phyloP scores from a whole-genome alignment of 208 protist species.

The Crithidia thermophila region DNA sequence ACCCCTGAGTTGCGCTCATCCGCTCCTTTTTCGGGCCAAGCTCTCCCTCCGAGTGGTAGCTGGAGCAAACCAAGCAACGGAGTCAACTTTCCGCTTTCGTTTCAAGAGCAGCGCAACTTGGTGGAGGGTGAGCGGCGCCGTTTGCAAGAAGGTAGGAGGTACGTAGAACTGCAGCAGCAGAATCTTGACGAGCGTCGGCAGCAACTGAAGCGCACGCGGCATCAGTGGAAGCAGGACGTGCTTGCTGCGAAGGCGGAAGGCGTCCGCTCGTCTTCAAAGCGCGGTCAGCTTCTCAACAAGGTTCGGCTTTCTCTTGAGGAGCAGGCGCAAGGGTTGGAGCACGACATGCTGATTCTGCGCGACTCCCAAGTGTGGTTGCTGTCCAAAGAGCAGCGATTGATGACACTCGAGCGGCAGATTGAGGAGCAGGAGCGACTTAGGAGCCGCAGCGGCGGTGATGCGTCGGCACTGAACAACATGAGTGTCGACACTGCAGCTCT shows the following conservation, averaged over 20 bases:
- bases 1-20: conserved; percentile 11
- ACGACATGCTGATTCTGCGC: conserved; percentile 71
- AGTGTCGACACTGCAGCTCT: conserved; percentile 57
- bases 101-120: conserved; percentile 53
- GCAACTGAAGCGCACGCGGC: conserved; percentile 56
- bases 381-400: conserved; percentile 71
- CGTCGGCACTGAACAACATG: conserved; percentile 33
- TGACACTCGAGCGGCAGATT: conserved; percentile 68
- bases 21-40: conserved; percentile 1
- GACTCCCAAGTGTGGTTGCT: conserved; percentile 78
- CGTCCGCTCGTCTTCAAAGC: conserved; percentile 68
- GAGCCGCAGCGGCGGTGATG: conserved; percentile 20
- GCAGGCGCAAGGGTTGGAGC: conserved; percentile 57
- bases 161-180: conserved; percentile 62
- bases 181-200: conserved; percentile 64
- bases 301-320: conserved; percentile 65
- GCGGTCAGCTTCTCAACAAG: conserved; percentile 69
- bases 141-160: conserved; percentile 43
- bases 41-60: conserved; percentile 1
- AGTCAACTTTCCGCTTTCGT: conserved; percentile 28
- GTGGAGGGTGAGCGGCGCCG: conserved; percentile 59
- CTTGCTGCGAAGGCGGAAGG: conserved; percentile 73
- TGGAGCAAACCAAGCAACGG: not conserved
- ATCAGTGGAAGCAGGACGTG: conserved; percentile 86
- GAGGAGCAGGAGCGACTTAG: conserved; percentile 56